phyloP scores from a whole-genome alignment of 768 basidiomycete species.

The Kwoniella bestiolae region DNA sequence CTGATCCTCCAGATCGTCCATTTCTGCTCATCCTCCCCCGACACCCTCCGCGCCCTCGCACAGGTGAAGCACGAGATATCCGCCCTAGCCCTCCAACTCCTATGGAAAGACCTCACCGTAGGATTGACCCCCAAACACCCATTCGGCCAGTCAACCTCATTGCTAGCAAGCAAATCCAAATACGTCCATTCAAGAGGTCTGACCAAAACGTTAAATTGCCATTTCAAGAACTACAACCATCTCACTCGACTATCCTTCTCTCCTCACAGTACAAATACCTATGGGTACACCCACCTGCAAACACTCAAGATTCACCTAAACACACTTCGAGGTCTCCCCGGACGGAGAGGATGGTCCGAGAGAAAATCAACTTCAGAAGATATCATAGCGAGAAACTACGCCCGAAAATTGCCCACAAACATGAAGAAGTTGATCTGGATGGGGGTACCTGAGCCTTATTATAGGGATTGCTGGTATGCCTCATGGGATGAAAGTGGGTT shows the following conservation, averaged over 20 bases:
- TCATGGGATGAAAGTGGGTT: not conserved
- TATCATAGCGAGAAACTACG: not conserved
- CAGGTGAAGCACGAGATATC: not conserved
- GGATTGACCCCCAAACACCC: not conserved
- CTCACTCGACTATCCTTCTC: not conserved
- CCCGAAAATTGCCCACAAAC: slow-evolving; percentile 1
- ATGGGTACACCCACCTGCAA: not conserved
- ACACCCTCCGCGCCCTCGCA: not conserved
- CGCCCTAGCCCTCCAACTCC: not conserved
- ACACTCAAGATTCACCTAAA: slow-evolving; percentile 3
- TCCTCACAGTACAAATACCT: not conserved
- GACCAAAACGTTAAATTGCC: not conserved
- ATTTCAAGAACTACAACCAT: slow-evolving; percentile 6
- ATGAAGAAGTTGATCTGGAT: not conserved
- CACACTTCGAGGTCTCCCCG: not conserved
- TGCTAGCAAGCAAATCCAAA: not conserved
- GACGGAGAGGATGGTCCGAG: not conserved
- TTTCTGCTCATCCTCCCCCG: not conserved
- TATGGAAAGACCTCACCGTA: not conserved
- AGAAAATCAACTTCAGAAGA: slow-evolving; percentile 3
- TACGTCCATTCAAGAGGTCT: not conserved
- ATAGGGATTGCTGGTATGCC: not conserved
- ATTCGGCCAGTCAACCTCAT: not conserved
- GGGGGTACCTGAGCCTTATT: slow-evolving; percentile 2
- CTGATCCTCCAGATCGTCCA: not conserved